Evolutionary conservation across 78 protist species (phyloP).

Genomic region (Dictyostelium capitatum): DNA sequence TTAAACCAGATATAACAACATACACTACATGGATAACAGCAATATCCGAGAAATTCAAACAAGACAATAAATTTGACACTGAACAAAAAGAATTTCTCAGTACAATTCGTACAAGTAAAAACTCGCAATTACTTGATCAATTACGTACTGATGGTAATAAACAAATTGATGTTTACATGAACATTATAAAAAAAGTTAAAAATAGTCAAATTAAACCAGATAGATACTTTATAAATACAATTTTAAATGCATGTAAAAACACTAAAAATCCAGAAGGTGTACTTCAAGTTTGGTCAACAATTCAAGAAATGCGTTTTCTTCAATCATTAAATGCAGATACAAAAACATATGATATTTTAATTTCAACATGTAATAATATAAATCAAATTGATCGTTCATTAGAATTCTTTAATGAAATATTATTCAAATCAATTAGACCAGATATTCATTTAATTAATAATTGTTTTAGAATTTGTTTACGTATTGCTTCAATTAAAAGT

Average conservation of each 20-base stretch:
- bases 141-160: slow-evolving; percentile 30
- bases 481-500: neutral
- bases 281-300: slow-evolving; percentile 22
- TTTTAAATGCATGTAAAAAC: slow-evolving; percentile 30
- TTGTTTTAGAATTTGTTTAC: slow-evolving; percentile 19
- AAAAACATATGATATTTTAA: slow-evolving; percentile 64
- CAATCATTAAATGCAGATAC: slow-evolving; percentile 41
- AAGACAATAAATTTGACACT: neutral
- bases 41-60: neutral
- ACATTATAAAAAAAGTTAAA: neutral
- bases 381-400: slow-evolving; percentile 39
- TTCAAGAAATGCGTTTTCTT: slow-evolving; percentile 56
- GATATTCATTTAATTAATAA: slow-evolving; percentile 47
- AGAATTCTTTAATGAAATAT: slow-evolving; percentile 42
- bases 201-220: neutral
- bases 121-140: slow-evolving; percentile 28
- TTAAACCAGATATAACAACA: slow-evolving; percentile 43
- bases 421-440: slow-evolving; percentile 45
- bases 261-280: slow-evolving; percentile 67
- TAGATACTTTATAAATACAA: slow-evolving; percentile 44
- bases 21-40: slow-evolving; percentile 46
- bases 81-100: neutral
- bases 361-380: slow-evolving; percentile 46
- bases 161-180: slow-evolving; percentile 37
- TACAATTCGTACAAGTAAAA: neutral